Percentiles rank a stretch among this genome's conserved stretches.
These are phyloP conservation scores for Hanseniaspora lindneri DNA, from an alignment of 805 yeast genomes.

Conservation along the genomic window DNA sequence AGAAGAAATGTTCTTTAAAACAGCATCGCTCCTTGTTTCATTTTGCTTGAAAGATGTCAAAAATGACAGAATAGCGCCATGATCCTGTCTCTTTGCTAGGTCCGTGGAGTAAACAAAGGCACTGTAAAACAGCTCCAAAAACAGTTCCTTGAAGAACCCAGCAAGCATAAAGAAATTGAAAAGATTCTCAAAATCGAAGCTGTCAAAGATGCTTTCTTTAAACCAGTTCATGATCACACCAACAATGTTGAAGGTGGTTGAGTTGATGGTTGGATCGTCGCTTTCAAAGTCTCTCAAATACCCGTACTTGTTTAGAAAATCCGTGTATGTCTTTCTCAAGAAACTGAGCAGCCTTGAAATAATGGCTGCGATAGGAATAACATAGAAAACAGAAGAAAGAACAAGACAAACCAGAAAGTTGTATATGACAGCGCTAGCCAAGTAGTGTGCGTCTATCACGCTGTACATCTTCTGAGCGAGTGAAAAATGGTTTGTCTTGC, in stretches of 20 bases:
- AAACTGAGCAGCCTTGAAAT: not conserved
- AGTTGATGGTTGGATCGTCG: constrained; percentile 5
- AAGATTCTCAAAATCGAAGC: constrained; percentile 14
- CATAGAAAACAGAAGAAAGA: not conserved
- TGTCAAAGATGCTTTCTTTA: constrained; percentile 1
- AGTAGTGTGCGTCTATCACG: not conserved
- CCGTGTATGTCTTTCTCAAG: not conserved
- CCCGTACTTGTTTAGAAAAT: constrained; percentile 13
- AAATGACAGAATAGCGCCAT: not conserved
- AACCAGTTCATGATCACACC: constrained; percentile 4
- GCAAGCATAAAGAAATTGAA: constrained; percentile 14
- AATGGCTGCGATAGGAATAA: not conserved
- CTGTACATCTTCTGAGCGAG: not conserved
- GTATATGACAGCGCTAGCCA: constrained; percentile 2
- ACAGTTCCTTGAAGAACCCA: constrained; percentile 12
- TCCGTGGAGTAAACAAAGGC: constrained; percentile 9
- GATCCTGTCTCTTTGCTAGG: not conserved
- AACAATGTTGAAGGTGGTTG: constrained; percentile 1
- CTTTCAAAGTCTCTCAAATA: constrained; percentile 10
- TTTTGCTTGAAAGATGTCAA: not conserved
- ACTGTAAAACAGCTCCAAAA: constrained; percentile 11
- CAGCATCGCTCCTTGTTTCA: not conserved
- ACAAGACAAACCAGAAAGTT: not conserved
- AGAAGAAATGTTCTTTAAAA: constrained; percentile 2
- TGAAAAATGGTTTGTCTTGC: not conserved